These are phyloP conservation scores for Brettanomyces bruxellensis DNA, from an alignment of 805 yeast species.

Conservation along the genomic window DNA sequence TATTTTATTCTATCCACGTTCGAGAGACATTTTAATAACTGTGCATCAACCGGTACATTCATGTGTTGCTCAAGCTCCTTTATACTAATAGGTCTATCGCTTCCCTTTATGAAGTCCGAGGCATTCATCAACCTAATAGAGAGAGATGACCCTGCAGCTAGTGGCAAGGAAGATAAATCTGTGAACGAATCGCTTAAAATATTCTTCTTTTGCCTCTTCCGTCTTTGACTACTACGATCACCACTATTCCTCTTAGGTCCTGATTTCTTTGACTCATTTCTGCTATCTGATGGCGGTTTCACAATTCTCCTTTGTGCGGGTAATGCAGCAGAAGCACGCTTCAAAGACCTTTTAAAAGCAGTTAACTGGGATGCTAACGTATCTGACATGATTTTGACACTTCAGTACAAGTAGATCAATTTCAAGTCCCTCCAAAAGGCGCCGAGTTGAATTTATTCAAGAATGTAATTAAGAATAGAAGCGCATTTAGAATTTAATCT, in stretches of 20 bases:
- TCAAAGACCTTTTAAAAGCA: conserved; percentile 55
- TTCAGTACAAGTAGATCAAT: not conserved
- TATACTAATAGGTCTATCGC: conserved; percentile 62
- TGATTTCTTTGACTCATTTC: conserved; percentile 1
- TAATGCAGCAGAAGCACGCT: conserved; percentile 44
- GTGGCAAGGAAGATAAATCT: not conserved
- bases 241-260: conserved; percentile 7
- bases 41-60: conserved; percentile 48
- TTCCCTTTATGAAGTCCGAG: conserved; percentile 73
- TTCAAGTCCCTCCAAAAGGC: not conserved
- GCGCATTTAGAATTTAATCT: not conserved
- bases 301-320: conserved; percentile 28
- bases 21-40: conserved; percentile 61
- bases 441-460: not conserved
- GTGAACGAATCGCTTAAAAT: not conserved
- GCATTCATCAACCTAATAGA: conserved; percentile 87
- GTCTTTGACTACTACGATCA: conserved; percentile 4
- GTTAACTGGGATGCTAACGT: conserved; percentile 37
- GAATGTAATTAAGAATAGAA: not conserved
- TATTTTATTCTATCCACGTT: conserved; percentile 72
- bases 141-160: conserved; percentile 3
- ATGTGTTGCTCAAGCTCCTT: conserved; percentile 60
- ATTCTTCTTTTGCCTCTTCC: conserved; percentile 8
- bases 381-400: conserved; percentile 18
- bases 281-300: not conserved